These are phyloP conservation scores for Allantophomopsis cytisporea DNA, from an alignment of 2,329 filamentous ascomycete species.

Conservation along the genomic window DNA sequence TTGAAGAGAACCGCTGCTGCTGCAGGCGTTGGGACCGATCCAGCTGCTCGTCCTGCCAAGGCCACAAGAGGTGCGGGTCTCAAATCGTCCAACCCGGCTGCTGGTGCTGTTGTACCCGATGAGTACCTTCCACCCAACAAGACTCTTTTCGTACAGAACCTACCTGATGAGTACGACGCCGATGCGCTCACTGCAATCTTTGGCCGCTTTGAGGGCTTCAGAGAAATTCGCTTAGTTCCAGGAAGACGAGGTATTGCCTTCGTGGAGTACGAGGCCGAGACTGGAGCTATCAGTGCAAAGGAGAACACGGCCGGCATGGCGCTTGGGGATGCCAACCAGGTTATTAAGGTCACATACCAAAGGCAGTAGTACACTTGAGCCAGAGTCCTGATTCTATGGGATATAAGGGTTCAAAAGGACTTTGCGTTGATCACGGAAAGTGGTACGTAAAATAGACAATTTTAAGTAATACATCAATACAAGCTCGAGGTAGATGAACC, in stretches of 20 bases:
- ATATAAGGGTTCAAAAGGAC: too few relatives aligned
- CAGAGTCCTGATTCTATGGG: too few relatives aligned
- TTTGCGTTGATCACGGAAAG: too few relatives aligned
- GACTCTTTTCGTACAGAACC: constrained; percentile 84
- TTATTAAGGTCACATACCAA: constrained; percentile 94
- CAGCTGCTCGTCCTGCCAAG: constrained; percentile 49
- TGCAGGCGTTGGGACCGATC: constrained; percentile 21
- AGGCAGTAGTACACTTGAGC: constrained; percentile 44
- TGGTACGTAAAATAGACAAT: too few relatives aligned
- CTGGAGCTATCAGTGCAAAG: constrained; percentile 83
- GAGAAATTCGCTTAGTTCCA: constrained; percentile 81
- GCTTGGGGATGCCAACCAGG: constrained; percentile 59
- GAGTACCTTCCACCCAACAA: constrained; percentile 97
- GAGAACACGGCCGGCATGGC: constrained; percentile 81
- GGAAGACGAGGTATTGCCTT: constrained; percentile 84
- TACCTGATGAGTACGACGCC: constrained; percentile 76
- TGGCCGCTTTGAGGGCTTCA: constrained; percentile 82
- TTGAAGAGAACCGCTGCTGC: constrained; percentile 46
- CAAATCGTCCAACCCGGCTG: constrained; percentile 58
- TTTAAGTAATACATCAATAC: too few relatives aligned
- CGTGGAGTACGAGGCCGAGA: constrained; percentile 87
- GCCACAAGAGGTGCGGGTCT: constrained; percentile 57
- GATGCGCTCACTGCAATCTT: constrained; percentile 73
- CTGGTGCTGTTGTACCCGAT: constrained; percentile 73
- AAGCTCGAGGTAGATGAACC: too few relatives aligned